phyloP scores from a whole-genome alignment of 1,284 basidiomycete genomes.

The Ganoderma lucidum region DNA sequence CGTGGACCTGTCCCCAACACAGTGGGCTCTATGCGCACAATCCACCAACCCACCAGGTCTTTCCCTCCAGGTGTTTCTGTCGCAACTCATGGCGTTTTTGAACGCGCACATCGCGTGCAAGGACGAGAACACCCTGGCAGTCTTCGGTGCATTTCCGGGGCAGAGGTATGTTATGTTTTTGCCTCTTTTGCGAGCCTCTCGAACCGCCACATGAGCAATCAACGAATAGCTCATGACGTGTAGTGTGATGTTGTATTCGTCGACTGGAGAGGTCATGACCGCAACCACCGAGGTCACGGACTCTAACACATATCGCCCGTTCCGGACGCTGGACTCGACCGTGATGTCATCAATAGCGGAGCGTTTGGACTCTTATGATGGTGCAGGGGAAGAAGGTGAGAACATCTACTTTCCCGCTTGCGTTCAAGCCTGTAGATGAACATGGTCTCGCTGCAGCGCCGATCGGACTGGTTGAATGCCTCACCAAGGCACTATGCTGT shows the following conservation, averaged over 20 bases:
- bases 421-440: slow-evolving; percentile 17
- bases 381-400: slow-evolving; percentile 58
- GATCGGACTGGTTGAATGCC: slow-evolving; percentile 83
- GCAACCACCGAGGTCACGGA: slow-evolving; percentile 58
- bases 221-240: not conserved
- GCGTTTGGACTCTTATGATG: slow-evolving; percentile 63
- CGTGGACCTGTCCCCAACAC: slow-evolving; percentile 82
- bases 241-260: slow-evolving; percentile 81
- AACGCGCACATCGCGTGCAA: slow-evolving; percentile 92
- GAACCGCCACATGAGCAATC: not conserved
- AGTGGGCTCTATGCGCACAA: slow-evolving; percentile 77
- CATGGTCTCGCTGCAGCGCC: slow-evolving; percentile 51
- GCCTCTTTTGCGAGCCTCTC: slow-evolving; percentile 1
- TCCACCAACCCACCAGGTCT: slow-evolving; percentile 59
- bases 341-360: slow-evolving; percentile 70
- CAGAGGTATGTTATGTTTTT: slow-evolving; percentile 66
- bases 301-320: slow-evolving; percentile 85
- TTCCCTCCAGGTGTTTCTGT: slow-evolving; percentile 72
- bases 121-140: slow-evolving; percentile 92
- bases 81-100: slow-evolving; percentile 88
- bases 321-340: slow-evolving; percentile 75
- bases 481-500: slow-evolving; percentile 93
- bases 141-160: slow-evolving; percentile 88
- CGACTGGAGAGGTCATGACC: slow-evolving; percentile 52
- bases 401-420: slow-evolving; percentile 19